A percentile compares a stretch with the other conserved stretches of the same genome.
phyloP scores from a whole-genome alignment of 108 stramenopile genomes.

The Schizochytrium sp. region DNA sequence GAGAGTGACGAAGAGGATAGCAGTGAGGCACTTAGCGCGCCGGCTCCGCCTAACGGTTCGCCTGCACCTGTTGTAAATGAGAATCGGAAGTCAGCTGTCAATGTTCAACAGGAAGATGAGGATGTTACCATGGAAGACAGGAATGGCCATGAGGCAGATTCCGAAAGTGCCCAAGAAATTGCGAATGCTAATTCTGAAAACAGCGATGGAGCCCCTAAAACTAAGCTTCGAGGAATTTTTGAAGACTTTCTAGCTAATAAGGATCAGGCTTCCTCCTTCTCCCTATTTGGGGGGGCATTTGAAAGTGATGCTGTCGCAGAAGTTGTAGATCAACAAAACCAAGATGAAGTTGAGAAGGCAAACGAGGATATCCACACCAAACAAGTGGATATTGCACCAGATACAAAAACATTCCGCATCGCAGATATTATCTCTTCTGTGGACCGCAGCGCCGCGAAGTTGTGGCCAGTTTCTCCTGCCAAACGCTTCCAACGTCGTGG shows the following conservation, averaged over 20 bases:
- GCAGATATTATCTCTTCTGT: not conserved
- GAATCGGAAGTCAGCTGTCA: not conserved
- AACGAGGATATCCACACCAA: not conserved
- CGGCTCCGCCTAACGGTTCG: too few relatives aligned
- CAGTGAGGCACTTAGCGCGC: not conserved
- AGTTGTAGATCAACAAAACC: not conserved
- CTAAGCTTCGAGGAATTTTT: not conserved
- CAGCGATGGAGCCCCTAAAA: not conserved
- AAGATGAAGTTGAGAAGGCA: not conserved
- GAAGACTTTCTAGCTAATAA: not conserved
- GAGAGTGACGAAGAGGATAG: not conserved
- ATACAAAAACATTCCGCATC: not conserved
- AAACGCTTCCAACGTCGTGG: not conserved
- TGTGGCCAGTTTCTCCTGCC: not conserved
- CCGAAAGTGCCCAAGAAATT: not conserved
- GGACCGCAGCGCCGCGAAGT: not conserved
- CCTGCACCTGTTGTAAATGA: not conserved
- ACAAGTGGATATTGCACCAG: not conserved
- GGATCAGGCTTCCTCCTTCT: conserved; percentile 20
- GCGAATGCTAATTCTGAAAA: not conserved
- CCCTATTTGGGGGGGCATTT: not conserved
- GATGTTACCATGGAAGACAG: not conserved
- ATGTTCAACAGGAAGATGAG: not conserved
- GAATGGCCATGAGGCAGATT: not conserved
- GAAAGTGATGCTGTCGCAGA: not conserved